Percentiles rank a stretch among this genome's conserved stretches.
Evolutionary conservation across 768 basidiomycete species (phyloP).

Genomic region (Panus rudis): DNA sequence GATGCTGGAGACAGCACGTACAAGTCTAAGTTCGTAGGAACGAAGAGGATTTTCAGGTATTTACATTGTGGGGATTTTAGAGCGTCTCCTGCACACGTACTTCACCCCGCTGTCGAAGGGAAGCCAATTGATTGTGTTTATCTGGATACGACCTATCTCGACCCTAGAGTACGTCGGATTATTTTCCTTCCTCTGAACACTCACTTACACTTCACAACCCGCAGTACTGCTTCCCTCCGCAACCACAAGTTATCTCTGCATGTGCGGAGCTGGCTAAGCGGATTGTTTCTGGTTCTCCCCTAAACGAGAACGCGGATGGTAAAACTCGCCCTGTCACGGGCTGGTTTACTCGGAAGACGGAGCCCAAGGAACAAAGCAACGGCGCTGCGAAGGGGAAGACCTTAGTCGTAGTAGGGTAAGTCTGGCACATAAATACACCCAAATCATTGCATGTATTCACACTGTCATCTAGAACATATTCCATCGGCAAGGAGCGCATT

Average conservation of each 20-base stretch:
- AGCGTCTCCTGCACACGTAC: slow-evolving; percentile 80
- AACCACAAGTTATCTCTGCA: slow-evolving; percentile 88
- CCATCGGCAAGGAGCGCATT: slow-evolving; percentile 95
- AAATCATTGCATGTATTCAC: neutral
- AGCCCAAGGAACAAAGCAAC: slow-evolving; percentile 18
- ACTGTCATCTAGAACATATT: slow-evolving; percentile 68
- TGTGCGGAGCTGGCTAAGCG: slow-evolving; percentile 77
- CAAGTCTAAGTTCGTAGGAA: slow-evolving; percentile 66
- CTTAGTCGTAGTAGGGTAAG: slow-evolving; percentile 71
- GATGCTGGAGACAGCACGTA: slow-evolving; percentile 81
- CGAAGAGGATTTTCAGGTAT: slow-evolving; percentile 69
- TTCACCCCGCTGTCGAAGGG: slow-evolving; percentile 77
- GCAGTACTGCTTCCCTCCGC: slow-evolving; percentile 91
- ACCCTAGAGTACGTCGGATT: slow-evolving; percentile 52
- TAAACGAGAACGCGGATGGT: slow-evolving; percentile 16
- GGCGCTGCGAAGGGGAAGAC: slow-evolving; percentile 34
- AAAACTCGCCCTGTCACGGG: slow-evolving; percentile 34
- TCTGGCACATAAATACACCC: slow-evolving; percentile 1
- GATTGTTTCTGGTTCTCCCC: slow-evolving; percentile 38
- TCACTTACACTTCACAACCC: slow-evolving; percentile 7
- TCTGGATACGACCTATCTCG: slow-evolving; percentile 93
- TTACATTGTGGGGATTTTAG: slow-evolving; percentile 94
- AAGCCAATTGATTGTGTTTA: slow-evolving; percentile 85
- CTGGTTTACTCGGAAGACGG: slow-evolving; percentile 37
- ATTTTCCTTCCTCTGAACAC: neutral